phyloP scores from a whole-genome alignment of 2,329 filamentous ascomycete genomes.

The Alternaria tenuissima region DNA sequence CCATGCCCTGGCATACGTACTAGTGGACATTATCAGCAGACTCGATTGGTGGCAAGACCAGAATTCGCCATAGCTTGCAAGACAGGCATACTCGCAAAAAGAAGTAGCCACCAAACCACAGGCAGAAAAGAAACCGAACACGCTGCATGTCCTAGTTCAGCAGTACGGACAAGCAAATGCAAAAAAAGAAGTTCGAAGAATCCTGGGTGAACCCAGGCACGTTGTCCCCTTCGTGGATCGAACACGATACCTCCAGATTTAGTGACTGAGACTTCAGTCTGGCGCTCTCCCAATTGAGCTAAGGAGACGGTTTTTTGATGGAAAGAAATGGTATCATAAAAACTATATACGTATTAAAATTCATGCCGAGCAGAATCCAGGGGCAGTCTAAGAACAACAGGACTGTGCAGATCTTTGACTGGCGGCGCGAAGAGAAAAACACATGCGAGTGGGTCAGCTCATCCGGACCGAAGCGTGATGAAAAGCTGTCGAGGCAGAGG shows the following conservation, averaged over 20 bases:
- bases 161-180: neutral
- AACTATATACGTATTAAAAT: fast-evolving
- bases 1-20: neutral
- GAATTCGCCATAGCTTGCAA: neutral
- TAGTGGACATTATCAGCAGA: neutral
- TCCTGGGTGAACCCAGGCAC: conserved; percentile 21
- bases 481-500: neutral
- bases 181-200: conserved; percentile 25
- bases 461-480: conserved; percentile 3
- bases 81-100: neutral
- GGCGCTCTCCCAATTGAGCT: conserved; percentile 45
- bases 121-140: neutral
- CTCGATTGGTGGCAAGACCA: neutral
- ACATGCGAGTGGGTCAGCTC: neutral
- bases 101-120: too few species aligned
- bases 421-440: neutral
- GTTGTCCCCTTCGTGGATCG: conserved; percentile 43
- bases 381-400: too few species aligned
- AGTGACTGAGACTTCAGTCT: conserved; percentile 43
- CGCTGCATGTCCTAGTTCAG: neutral
- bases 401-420: neutral
- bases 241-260: conserved; percentile 44
- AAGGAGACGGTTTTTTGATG: conserved; percentile 30
- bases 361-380: too few species aligned
- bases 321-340: neutral